Evolutionary conservation across 306 rosid genomes (phyloP).

Genomic region (Carpinus viminea): DNA sequence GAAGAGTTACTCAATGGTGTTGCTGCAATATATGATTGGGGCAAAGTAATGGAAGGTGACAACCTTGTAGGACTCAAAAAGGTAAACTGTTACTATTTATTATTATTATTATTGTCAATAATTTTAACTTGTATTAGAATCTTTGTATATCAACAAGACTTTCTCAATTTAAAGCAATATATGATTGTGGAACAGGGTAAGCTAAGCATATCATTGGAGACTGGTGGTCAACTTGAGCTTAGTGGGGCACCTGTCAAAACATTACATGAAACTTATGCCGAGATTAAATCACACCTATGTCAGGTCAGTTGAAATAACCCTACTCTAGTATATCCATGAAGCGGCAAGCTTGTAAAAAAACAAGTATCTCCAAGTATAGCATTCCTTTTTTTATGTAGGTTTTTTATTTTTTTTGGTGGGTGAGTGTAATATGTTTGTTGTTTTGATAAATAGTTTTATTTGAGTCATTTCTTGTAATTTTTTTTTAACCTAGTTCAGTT

Average conservation of each 20-base stretch:
- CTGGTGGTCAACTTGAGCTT: conserved; percentile 99
- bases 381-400: no score
- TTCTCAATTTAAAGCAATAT: neutral
- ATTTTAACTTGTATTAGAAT: no score
- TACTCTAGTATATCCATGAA: neutral
- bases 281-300: conserved; percentile 94
- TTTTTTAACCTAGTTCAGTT: no score
- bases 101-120: no score
- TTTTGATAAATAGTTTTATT: no score
- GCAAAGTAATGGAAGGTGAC: conserved; percentile 84
- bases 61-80: conserved; percentile 88
- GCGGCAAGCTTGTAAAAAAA: neutral
- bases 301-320: conserved; percentile 51
- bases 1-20: conserved; percentile 75
- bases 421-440: no score
- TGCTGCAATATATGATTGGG: conserved; percentile 96
- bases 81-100: conserved; percentile 38
- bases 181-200: conserved; percentile 66
- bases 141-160: no score
- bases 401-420: no score
- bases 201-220: conserved; percentile 95
- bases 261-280: conserved; percentile 97
- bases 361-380: no score
- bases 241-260: conserved; percentile 99
- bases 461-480: no score